A percentile compares a stretch with the other conserved stretches of the same genome.
These are phyloP conservation scores for Quillaja saponaria DNA, from an alignment of 306 rosid genomes.

Conservation along the genomic window DNA sequence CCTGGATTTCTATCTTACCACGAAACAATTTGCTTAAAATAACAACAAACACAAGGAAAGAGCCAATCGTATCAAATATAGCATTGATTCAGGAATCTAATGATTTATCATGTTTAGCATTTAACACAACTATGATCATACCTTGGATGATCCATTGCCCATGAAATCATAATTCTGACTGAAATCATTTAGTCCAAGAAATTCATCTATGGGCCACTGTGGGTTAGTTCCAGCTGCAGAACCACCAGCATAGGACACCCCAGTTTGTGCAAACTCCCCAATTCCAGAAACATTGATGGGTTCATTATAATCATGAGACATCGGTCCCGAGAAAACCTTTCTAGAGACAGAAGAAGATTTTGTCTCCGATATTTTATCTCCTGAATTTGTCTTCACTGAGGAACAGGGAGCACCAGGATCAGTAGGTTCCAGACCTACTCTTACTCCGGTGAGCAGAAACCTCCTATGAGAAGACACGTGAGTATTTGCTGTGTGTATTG, in stretches of 20 bases:
- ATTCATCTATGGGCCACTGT: slow-evolving; percentile 76
- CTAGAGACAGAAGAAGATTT: slow-evolving; percentile 38
- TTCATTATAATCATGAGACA: slow-evolving; percentile 42
- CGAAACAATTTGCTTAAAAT: too few species aligned
- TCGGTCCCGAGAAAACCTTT: slow-evolving; percentile 40
- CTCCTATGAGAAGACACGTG: slow-evolving; percentile 61
- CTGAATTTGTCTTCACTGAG: slow-evolving; percentile 42
- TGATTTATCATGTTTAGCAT: too few species aligned
- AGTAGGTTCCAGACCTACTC: slow-evolving; percentile 60
- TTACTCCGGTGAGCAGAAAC: slow-evolving; percentile 72
- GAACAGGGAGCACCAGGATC: slow-evolving; percentile 50
- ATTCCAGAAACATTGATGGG: slow-evolving; percentile 44
- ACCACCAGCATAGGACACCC: slow-evolving; percentile 59
- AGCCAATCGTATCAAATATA: too few species aligned
- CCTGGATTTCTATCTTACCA: too few species aligned
- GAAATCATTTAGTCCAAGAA: slow-evolving; percentile 60
- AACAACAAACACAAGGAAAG: too few species aligned
- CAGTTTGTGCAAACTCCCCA: slow-evolving; percentile 44
- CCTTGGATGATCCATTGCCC: slow-evolving; percentile 82
- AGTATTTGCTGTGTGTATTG: slow-evolving; percentile 59
- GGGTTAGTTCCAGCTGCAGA: slow-evolving; percentile 58
- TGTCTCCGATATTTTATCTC: slow-evolving; percentile 46
- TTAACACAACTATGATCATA: not conserved
- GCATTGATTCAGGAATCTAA: too few species aligned
- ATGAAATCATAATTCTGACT: slow-evolving; percentile 56